Conservation (phyloP, 805 yeast species). For the Zygoascus flipseniorum region DNA sequence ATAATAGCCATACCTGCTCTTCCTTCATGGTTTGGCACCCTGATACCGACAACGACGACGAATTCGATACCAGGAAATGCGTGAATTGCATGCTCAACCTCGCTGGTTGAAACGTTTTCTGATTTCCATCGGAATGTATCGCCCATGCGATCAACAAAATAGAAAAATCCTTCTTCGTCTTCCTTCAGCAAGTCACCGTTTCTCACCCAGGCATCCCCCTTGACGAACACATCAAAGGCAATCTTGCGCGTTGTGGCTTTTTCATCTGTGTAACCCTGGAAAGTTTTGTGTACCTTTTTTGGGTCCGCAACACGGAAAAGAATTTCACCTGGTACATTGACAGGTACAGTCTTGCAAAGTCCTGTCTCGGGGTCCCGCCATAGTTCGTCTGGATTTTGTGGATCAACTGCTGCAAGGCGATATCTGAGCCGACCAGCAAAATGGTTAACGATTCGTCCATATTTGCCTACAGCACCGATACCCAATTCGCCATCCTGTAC, state of each 20-base stretch:
- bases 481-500: slow-evolving; percentile 73
- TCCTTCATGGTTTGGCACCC: slow-evolving; percentile 84
- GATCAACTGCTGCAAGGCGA: slow-evolving; percentile 63
- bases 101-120: slow-evolving; percentile 89
- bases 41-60: slow-evolving; percentile 81
- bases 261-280: slow-evolving; percentile 86
- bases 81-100: slow-evolving; percentile 61
- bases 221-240: slow-evolving; percentile 58
- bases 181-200: slow-evolving; percentile 73
- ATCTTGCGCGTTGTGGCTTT: slow-evolving; percentile 69
- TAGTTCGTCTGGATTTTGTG: slow-evolving; percentile 64
- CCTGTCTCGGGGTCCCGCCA: slow-evolving; percentile 65
- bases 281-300: slow-evolving; percentile 58
- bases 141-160: slow-evolving; percentile 87
- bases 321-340: slow-evolving; percentile 78
- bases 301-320: slow-evolving; percentile 62
- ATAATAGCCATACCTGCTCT: slow-evolving; percentile 86
- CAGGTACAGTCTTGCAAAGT: slow-evolving; percentile 43
- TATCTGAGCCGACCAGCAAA: slow-evolving; percentile 29
- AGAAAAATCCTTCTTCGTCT: slow-evolving; percentile 62
- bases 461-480: slow-evolving; percentile 80
- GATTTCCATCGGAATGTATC: slow-evolving; percentile 97
- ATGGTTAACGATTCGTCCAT: slow-evolving; percentile 42
- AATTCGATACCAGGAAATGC: slow-evolving; percentile 35
- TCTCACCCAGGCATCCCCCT: slow-evolving; percentile 89